These are phyloP conservation scores for Penicillium subrubescens DNA, from an alignment of 495 filamentous ascomycete genomes.

Conservation along the genomic window DNA sequence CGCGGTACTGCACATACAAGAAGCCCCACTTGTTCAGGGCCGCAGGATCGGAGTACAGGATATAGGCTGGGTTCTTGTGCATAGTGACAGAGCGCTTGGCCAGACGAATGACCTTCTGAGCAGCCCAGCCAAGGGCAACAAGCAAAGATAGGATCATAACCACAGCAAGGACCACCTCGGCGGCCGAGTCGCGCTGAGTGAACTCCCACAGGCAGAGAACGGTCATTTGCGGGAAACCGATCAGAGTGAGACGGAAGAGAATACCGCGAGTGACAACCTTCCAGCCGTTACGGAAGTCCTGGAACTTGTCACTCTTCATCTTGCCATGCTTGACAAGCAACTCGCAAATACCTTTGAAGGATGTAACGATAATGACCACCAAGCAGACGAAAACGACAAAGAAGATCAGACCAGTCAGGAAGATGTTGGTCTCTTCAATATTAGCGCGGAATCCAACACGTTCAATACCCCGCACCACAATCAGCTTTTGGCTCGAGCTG, in stretches of 20 bases:
- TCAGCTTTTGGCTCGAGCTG: conserved; percentile 54
- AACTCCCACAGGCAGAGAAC: conserved; percentile 95
- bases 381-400: conserved; percentile 80
- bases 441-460: conserved; percentile 83
- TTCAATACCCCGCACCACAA: conserved; percentile 82
- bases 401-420: conserved; percentile 88
- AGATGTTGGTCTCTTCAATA: conserved; percentile 92
- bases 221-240: conserved; percentile 91
- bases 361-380: conserved; percentile 69
- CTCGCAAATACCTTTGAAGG: conserved; percentile 83
- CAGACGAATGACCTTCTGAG: conserved; percentile 84
- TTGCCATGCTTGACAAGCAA: conserved; percentile 67
- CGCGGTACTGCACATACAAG: conserved; percentile 95
- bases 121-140: conserved; percentile 79
- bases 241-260: conserved; percentile 84
- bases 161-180: conserved; percentile 83
- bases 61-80: conserved; percentile 97
- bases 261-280: conserved; percentile 86
- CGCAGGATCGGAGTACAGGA: conserved; percentile 91
- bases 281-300: conserved; percentile 93
- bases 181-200: conserved; percentile 80
- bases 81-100: conserved; percentile 85
- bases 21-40: conserved; percentile 98
- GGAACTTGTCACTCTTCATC: conserved; percentile 87
- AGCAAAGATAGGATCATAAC: conserved; percentile 87